Evolutionary conservation across 2,329 filamentous ascomycete species (phyloP), one percentile per base, ranked within the genome.

Genomic region (Claviceps arundinis): DNA sequence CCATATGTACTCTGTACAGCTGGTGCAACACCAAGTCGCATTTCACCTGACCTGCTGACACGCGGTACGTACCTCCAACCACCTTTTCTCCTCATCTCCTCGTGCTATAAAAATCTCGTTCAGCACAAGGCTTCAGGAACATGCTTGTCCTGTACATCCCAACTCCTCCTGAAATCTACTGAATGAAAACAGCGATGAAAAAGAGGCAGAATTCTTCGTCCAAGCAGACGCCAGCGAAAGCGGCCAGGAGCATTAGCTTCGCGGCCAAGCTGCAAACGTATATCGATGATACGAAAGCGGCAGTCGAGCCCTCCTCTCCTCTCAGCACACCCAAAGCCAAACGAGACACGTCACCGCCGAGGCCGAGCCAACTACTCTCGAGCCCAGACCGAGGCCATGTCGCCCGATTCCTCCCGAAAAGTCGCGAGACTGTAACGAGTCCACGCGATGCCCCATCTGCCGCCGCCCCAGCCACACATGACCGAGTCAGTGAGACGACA

Each of bases 381-480:
- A 74, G 67, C 55, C 71, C 72, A 8, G 68, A 71, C 24, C 65
- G 69, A 50, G 59, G 68, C 8, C 78, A 78, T 54, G 72, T 80
- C 43, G 75, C 80, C 22, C 75, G 72, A 24, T 76, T 88, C 30
- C 81, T 89, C 54, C 71, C 72, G 43, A 76, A 81, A 50, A 74
- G 78, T 37, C 75, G 78, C 38, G 81, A 86, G 56, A 78, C 76
- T 38, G 81, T 83, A 61, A 70, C 77, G 48, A 73, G 72, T 52
- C 84, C 88, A 62, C 74, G 76, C 53, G 77, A 81, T 58, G 84
- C 84, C 14, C 75, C 30, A 11, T 9, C 30, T 34, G 9, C 30
- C 30, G 9, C 9, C 9, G 30, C 9, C 3, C 30, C 9, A 34
- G 30, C 30, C 30, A 34, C 30, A 34, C 30, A 34, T 9, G 30